Base-by-base conservation (phyloP, 495 filamentous ascomycete species). In the Filosporella fistucella region DNA sequence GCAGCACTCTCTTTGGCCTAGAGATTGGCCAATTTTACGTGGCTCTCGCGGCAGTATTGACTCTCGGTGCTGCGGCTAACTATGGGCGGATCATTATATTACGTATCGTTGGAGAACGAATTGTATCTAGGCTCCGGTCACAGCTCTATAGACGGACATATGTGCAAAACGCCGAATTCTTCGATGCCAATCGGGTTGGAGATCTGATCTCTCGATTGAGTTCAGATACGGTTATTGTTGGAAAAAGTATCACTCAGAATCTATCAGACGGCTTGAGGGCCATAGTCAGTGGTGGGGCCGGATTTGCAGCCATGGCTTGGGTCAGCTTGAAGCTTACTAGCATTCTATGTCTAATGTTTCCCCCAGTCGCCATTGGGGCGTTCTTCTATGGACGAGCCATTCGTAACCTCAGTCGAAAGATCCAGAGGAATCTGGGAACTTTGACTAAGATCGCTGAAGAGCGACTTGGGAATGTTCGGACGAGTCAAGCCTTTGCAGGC, bases 171-270 rank as follows among this genome's bases (percentile, higher is more conserved):
- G 94, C 94, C 47, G 93, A 98, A 61, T 98, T 98, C 71, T 98
- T 97, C 62, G 93, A 98, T 62, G 93, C 93, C 29, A 98, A 98
- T 68, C 77, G 94, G 16, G 89, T 96, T 29, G 93, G 93, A 54
- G 93, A 98, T 61, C 68, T 98, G 55, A 96, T 97, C 57, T 96
- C 91, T 38, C 81, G 93, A 12, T 81, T 98, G 17, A 88, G 90
- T 57, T 95, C 90, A 8, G 93, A 98, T 61, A 96, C 93, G 1
- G 85, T 97, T 54, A 91, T 98, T 54, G 91, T 97, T 25, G 93
- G 91, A 54, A 98, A 98, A 69, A 94, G 88, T 64, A 94, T 98
- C 56, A 97, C 94, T 9, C 93, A 97, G 56, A 98, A 98, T 60
- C 69, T 98, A 34, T 96, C 91, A 2, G 93, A 98, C 67, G 93